phyloP scores from a whole-genome alignment of 805 yeast species.

The Saccharomycopsis sp. region DNA sequence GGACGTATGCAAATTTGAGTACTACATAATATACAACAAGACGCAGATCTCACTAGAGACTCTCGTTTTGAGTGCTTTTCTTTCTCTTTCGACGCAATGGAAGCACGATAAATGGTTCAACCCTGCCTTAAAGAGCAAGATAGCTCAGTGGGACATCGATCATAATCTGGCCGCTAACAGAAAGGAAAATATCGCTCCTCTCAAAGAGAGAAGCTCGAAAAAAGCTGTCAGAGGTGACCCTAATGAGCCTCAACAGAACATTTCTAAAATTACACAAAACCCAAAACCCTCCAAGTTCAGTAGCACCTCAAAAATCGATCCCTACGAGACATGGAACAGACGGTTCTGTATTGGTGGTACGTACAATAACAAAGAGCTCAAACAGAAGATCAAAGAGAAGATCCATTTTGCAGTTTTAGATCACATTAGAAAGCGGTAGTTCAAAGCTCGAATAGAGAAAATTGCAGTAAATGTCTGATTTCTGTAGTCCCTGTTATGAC shows the following conservation, averaged over 20 bases:
- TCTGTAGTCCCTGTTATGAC: too few species aligned
- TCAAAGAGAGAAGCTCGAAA: background rate
- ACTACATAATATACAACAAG: conserved; percentile 15
- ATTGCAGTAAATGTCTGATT: too few species aligned
- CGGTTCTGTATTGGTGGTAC: background rate
- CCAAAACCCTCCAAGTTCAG: conserved; percentile 6
- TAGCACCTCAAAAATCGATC: background rate
- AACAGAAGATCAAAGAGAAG: background rate
- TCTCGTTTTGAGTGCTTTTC: conserved; percentile 7
- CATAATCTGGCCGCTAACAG: background rate
- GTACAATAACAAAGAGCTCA: background rate
- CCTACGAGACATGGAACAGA: background rate
- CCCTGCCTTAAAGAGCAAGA: conserved; percentile 2
- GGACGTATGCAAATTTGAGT: conserved; percentile 1
- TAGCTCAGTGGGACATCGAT: conserved; percentile 11
- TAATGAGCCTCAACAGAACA: background rate
- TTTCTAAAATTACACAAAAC: background rate
- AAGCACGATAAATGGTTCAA: conserved; percentile 2
- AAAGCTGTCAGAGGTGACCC: too few species aligned
- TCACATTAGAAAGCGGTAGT: background rate
- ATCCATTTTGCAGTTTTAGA: background rate
- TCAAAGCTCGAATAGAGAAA: too few species aligned
- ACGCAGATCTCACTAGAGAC: conserved; percentile 7
- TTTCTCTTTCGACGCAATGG: conserved; percentile 18
- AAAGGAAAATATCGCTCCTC: background rate